These are phyloP conservation scores for Penicillium herquei DNA, from an alignment of 495 filamentous ascomycete genomes.

Conservation along the genomic window DNA sequence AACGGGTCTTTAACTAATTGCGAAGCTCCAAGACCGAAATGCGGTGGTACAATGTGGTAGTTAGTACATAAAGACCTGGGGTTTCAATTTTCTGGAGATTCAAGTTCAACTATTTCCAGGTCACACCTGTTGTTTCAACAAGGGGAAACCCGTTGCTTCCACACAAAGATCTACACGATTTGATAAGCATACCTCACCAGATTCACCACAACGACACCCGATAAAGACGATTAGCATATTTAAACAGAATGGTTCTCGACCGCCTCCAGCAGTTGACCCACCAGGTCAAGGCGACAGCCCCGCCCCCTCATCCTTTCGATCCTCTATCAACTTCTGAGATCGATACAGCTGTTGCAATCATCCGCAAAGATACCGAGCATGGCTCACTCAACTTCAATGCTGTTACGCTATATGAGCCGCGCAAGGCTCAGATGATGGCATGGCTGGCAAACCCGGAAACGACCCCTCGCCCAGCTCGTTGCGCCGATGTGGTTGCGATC, in stretches of 20 bases:
- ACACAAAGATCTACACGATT: not conserved
- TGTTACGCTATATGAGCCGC: conserved; percentile 82
- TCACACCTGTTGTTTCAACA: not conserved
- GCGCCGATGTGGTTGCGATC: conserved; percentile 87
- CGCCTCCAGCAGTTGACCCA: conserved; percentile 66
- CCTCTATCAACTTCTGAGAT: conserved; percentile 79
- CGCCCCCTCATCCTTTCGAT: conserved; percentile 77
- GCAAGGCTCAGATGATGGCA: conserved; percentile 80
- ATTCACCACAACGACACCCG: not conserved
- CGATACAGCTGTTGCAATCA: conserved; percentile 64
- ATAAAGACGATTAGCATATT: not conserved
- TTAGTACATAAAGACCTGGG: not conserved
- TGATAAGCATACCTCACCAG: not conserved
- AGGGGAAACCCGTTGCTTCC: not conserved
- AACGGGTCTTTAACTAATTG: conserved; percentile 19
- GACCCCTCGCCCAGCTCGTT: conserved; percentile 62
- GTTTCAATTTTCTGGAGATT: not conserved
- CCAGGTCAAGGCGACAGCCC: conserved; percentile 57
- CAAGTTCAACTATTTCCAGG: not conserved
- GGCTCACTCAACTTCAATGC: conserved; percentile 81
- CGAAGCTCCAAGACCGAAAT: not conserved
- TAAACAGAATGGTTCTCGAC: conserved; percentile 58
- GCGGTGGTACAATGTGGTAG: not conserved
- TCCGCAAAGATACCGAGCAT: conserved; percentile 61
- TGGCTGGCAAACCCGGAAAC: conserved; percentile 69